phyloP scores from a whole-genome alignment of 2,329 filamentous ascomycete genomes.

The Orbilia brochopaga region DNA sequence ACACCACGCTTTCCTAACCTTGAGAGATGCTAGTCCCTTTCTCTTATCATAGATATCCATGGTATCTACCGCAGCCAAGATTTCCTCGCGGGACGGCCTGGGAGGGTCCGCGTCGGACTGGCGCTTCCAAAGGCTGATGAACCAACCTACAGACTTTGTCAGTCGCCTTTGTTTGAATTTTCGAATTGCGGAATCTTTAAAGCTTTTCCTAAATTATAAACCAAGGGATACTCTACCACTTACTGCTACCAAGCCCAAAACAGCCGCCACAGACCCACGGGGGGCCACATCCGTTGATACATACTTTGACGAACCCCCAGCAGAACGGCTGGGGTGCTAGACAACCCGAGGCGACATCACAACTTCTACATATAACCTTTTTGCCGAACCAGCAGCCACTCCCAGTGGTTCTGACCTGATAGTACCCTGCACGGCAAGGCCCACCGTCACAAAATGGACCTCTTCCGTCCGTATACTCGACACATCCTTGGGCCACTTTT shows the following conservation, averaged over 20 bases:
- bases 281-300: neutral
- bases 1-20: slow-evolving; percentile 6
- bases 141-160: slow-evolving; percentile 1
- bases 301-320: slow-evolving; percentile 6
- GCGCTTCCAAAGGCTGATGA: neutral
- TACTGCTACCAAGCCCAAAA: neutral
- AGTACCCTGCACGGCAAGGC: slow-evolving; percentile 1
- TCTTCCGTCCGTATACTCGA: neutral
- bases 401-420: neutral
- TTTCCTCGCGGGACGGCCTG: neutral
- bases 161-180: neutral
- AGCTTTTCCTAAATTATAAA: too few species aligned
- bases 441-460: neutral
- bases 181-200: neutral
- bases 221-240: neutral
- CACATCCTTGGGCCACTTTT: slow-evolving; percentile 6
- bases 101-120: neutral
- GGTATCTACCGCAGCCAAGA: neutral
- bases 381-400: slow-evolving; percentile 2
- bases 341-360: neutral
- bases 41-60: slow-evolving; percentile 5
- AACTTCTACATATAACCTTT: neutral
- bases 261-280: slow-evolving; percentile 5
- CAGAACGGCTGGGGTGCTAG: slow-evolving; percentile 2
- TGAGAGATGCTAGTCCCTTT: neutral